Evolutionary conservation across 1,284 basidiomycete species (phyloP).

Genomic region (Moesziomyces sp.): DNA sequence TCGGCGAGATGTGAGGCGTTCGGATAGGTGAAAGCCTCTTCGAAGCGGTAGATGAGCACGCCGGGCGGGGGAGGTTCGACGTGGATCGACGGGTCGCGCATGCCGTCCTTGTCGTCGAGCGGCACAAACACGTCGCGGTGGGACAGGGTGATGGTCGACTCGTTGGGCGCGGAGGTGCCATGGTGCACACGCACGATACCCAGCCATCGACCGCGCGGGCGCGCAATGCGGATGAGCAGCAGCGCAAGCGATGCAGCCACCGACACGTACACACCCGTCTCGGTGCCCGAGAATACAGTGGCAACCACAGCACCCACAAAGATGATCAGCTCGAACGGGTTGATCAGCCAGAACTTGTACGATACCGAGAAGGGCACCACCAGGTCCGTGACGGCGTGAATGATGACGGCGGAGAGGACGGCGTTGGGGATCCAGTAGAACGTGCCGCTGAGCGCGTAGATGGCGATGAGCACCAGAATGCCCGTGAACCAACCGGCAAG

Average conservation of each 20-base stretch:
- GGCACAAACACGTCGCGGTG: conserved; percentile 82
- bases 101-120: conserved; percentile 72
- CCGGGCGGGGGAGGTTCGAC: conserved; percentile 85
- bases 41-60: conserved; percentile 89
- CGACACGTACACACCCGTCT: conserved; percentile 93
- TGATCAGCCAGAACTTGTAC: conserved; percentile 93
- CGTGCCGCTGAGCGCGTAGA: conserved; percentile 80
- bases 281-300: conserved; percentile 76
- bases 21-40: conserved; percentile 93
- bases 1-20: conserved; percentile 85
- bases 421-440: conserved; percentile 71
- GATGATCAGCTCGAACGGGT: conserved; percentile 91
- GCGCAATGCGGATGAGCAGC: conserved; percentile 89
- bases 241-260: conserved; percentile 82
- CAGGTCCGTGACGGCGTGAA: conserved; percentile 88
- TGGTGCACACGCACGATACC: conserved; percentile 74
- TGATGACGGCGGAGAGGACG: conserved; percentile 88
- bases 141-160: conserved; percentile 39
- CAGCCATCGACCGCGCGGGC: conserved; percentile 89
- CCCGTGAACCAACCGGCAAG: conserved; percentile 87
- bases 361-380: conserved; percentile 86
- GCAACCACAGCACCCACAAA: conserved; percentile 88
- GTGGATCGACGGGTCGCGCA: conserved; percentile 78
- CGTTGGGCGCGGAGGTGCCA: conserved; percentile 55
- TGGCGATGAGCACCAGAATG: conserved; percentile 87